Evolutionary conservation across 2,329 filamentous ascomycete species (phyloP).

Genomic region (Fonsecaea pugnacius): DNA sequence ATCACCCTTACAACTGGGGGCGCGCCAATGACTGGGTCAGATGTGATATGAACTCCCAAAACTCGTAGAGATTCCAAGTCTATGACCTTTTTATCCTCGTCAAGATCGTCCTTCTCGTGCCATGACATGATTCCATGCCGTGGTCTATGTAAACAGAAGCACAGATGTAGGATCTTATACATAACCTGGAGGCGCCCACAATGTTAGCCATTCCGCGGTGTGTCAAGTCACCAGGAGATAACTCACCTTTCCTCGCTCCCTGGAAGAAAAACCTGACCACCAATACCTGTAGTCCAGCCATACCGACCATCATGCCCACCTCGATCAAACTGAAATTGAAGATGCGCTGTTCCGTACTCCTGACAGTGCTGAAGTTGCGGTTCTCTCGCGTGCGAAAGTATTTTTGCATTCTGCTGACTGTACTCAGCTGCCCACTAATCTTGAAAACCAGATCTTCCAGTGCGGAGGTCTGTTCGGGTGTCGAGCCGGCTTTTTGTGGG

Average conservation of each 20-base stretch:
- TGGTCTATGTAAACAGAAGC: background rate
- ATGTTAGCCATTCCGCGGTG: background rate
- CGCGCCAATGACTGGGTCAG: background rate
- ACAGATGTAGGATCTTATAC: conserved; percentile 18
- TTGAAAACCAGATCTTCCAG: conserved; percentile 96
- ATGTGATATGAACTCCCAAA: background rate
- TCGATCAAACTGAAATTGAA: conserved; percentile 98
- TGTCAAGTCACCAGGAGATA: background rate
- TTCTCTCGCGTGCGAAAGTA: conserved; percentile 99
- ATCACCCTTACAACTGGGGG: background rate
- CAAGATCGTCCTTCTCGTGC: background rate
- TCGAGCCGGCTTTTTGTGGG: conserved; percentile 84
- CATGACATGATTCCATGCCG: background rate
- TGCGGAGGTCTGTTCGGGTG: conserved; percentile 82
- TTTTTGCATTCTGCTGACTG: conserved; percentile 95
- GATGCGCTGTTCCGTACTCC: conserved; percentile 92
- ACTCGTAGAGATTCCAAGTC: background rate
- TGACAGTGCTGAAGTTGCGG: conserved; percentile 96
- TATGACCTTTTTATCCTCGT: background rate
- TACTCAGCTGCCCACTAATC: conserved; percentile 88
- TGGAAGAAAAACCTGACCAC: conserved; percentile 99
- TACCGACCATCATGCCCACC: conserved; percentile 85
- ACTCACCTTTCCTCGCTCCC: conserved; percentile 68
- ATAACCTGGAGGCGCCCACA: conserved; percentile 20
- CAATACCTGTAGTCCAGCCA: conserved; percentile 96